Conservation (phyloP, 75 land plant species). For the Pseudotsuga menziesii region DNA sequence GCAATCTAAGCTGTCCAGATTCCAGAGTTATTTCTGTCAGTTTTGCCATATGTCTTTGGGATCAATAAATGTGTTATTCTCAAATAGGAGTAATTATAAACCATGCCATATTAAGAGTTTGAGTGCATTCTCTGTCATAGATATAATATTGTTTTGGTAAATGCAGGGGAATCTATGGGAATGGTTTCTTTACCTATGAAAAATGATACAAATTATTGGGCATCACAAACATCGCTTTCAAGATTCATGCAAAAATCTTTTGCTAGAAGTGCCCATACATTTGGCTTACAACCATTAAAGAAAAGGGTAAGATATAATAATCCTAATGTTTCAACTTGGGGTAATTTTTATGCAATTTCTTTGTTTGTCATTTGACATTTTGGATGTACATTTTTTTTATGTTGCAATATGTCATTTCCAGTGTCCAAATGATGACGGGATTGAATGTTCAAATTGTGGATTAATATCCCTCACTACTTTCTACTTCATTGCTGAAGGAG, state of each 20-base stretch:
- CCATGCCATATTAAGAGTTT: background rate
- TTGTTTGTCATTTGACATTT: constrained; percentile 7
- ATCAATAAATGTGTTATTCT: background rate
- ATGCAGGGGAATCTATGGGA: constrained; percentile 84
- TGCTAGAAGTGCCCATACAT: background rate
- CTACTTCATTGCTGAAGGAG: constrained; percentile 34
- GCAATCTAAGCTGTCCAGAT: background rate
- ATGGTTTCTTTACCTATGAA: constrained; percentile 66
- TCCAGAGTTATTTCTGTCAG: background rate
- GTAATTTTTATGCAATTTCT: background rate
- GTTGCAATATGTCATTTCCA: no score
- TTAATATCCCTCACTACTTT: constrained; percentile 34
- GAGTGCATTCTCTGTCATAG: constrained; percentile 4
- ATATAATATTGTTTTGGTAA: background rate
- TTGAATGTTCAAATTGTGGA: constrained; percentile 19
- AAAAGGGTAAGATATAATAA: background rate
- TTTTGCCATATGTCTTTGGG: background rate
- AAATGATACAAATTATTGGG: constrained; percentile 23
- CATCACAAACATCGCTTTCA: constrained; percentile 6
- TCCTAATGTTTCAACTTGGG: background rate
- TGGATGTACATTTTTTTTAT: no score
- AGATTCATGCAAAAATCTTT: constrained; percentile 3
- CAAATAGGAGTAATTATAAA: background rate
- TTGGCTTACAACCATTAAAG: background rate
- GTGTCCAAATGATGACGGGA: background rate